A percentile compares a stretch with the other conserved stretches of the same genome.
These are phyloP conservation scores for Arthrobotrys sphaeroides DNA, from an alignment of 2,329 filamentous ascomycete genomes.

Conservation along the genomic window DNA sequence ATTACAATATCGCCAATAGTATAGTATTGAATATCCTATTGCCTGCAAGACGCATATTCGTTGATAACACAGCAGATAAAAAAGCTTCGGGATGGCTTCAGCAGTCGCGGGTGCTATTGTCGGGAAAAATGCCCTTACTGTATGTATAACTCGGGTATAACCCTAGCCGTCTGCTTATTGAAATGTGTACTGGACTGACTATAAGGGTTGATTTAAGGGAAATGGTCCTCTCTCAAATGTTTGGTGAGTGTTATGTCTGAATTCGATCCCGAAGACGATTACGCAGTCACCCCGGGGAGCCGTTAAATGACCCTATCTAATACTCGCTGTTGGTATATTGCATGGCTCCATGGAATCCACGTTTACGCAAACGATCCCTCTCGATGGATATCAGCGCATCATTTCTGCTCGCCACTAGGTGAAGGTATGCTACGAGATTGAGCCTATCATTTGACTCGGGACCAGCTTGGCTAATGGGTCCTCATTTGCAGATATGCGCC, in stretches of 20 bases:
- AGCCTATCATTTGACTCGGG: background rate
- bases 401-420: conserved; percentile 83
- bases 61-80: background rate
- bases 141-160: background rate
- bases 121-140: conserved; percentile 18
- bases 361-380: conserved; percentile 76
- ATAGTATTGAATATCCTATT: no score
- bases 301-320: no score
- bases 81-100: conserved; percentile 1
- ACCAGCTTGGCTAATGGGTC: conserved; percentile 3
- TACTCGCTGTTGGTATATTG: conserved; percentile 74
- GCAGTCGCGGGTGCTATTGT: conserved; percentile 11
- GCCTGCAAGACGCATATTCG: no score
- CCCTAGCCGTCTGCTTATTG: background rate
- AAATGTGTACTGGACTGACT: background rate
- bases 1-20: no score
- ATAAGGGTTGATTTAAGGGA: background rate
- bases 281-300: no score
- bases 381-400: conserved; percentile 78
- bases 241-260: background rate
- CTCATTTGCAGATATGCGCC: conserved; percentile 71
- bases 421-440: conserved; percentile 17
- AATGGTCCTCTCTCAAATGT: background rate
- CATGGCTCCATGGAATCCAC: conserved; percentile 88
- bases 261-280: no score